Base-by-base conservation (phyloP, 1,284 basidiomycete genomes). In the Agaricales sp. region DNA sequence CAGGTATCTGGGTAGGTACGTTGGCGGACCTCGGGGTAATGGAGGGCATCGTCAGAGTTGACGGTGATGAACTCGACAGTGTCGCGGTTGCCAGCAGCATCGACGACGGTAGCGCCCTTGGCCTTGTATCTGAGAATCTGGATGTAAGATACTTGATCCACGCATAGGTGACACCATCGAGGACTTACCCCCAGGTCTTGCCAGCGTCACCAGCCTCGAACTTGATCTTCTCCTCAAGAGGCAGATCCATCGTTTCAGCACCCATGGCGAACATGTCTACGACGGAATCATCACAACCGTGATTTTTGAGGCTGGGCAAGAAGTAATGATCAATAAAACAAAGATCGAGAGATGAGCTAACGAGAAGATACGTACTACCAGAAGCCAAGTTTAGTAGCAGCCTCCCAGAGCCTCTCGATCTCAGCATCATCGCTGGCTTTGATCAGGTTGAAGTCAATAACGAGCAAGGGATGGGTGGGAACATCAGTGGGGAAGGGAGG, bases 161-260 rank as follows among this genome's bases (percentile, higher is more conserved):
- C n/a, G n/a, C n/a, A n/a, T n/a, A n/a, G n/a, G n/a, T 44, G 11
- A 11, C 11, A 14, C 14, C 3, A 23, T 47, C 3, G 3, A n/a
- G 8, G 11, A 46, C 61, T 19, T 49, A 67, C 66, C 76, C 75
- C 37, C 70, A 73, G 1, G 70, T 73, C 49, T 60, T 58, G 1
- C 75, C 75, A 8, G 55, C 59, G 52, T 77, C 71, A 2, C 75
- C 75, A 54, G 75, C 71, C 54, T 77, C 75, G 47, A 62, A 78
- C 51, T 65, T 63, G 61, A 74, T 59, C 55, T 74, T 74, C 54
- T 77, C 74, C 22, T 70, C 67, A 14, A 71, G 47, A 0, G 75
- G 71, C 0, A 78, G 61, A 2, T 63, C 61, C 56, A 77, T 67
- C 0, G 70, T 72, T 49, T 67, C 66, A 12, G 62, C 61, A 13